Conservation (phyloP, 148 eudicot species). For the Vaccinium macrocarpon region DNA sequence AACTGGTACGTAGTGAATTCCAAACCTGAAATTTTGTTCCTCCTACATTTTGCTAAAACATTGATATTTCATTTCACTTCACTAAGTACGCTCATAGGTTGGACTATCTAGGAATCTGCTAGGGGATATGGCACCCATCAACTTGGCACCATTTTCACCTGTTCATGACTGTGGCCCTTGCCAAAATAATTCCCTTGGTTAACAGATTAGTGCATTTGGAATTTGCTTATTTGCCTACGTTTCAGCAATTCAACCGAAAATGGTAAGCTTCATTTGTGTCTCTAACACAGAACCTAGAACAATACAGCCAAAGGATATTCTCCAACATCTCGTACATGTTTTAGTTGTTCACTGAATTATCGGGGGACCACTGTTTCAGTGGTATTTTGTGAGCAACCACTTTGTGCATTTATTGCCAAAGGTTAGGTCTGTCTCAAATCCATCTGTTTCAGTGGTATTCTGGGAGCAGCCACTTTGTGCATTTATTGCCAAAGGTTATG, state of each 20-base stretch:
- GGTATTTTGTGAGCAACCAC: no score
- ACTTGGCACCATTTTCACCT: conserved; percentile 1
- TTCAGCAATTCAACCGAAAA: background rate
- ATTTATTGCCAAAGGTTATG: no score
- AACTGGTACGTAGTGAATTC: conserved; percentile 33
- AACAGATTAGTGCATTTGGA: background rate
- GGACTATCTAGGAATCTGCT: no score
- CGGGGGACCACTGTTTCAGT: no score
- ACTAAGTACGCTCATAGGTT: background rate
- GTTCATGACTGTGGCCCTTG: background rate
- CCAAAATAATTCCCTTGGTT: background rate
- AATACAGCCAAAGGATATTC: background rate
- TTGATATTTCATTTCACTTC: background rate
- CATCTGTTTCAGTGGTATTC: no score
- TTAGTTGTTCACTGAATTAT: background rate
- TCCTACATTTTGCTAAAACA: background rate
- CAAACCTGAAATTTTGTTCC: background rate
- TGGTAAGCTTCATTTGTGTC: background rate
- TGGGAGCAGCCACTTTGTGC: no score
- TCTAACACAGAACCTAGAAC: background rate
- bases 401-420: no score
- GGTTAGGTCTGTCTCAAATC: no score
- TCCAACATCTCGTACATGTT: background rate
- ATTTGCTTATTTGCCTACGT: background rate
- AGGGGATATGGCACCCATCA: background rate